phyloP scores from a whole-genome alignment of 352 stramenopile genomes.

The Phytophthora cryptogea region DNA sequence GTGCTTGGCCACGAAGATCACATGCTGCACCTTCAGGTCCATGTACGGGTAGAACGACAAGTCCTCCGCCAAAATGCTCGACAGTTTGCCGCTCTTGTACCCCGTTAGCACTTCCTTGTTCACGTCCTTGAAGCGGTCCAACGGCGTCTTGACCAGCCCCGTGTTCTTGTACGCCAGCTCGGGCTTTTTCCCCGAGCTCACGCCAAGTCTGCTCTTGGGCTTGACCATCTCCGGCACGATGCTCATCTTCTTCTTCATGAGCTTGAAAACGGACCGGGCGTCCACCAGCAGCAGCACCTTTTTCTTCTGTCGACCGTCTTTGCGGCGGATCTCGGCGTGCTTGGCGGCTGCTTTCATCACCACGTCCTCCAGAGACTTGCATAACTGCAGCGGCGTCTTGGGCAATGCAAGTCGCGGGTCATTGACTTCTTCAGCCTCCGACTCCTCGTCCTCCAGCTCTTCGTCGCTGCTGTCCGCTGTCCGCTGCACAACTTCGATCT shows the following conservation, averaged over 20 bases:
- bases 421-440: slow-evolving; percentile 17
- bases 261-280: slow-evolving; percentile 55
- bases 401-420: slow-evolving; percentile 12
- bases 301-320: slow-evolving; percentile 65
- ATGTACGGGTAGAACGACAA: slow-evolving; percentile 68
- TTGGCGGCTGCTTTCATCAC: slow-evolving; percentile 40
- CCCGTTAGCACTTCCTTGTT: slow-evolving; percentile 63
- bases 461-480: slow-evolving; percentile 21
- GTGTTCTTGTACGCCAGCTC: slow-evolving; percentile 61
- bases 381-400: slow-evolving; percentile 50
- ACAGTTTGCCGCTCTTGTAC: slow-evolving; percentile 67
- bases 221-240: slow-evolving; percentile 62
- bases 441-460: slow-evolving; percentile 13
- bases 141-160: slow-evolving; percentile 70
- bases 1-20: slow-evolving; percentile 65
- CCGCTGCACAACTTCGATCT: slow-evolving; percentile 32
- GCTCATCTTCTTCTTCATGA: slow-evolving; percentile 60
- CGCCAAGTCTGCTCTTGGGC: slow-evolving; percentile 55
- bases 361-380: slow-evolving; percentile 55
- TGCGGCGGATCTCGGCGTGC: slow-evolving; percentile 57
- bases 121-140: slow-evolving; percentile 67
- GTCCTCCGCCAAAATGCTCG: slow-evolving; percentile 65
- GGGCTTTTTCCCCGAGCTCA: slow-evolving; percentile 65
- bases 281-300: slow-evolving; percentile 72
- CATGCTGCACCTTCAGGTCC: slow-evolving; percentile 55